Evolutionary conservation across 1,139 yeast species (phyloP), one percentile per base, ranked within the genome.

Genomic region (Nakaseomyces bracarensis): DNA sequence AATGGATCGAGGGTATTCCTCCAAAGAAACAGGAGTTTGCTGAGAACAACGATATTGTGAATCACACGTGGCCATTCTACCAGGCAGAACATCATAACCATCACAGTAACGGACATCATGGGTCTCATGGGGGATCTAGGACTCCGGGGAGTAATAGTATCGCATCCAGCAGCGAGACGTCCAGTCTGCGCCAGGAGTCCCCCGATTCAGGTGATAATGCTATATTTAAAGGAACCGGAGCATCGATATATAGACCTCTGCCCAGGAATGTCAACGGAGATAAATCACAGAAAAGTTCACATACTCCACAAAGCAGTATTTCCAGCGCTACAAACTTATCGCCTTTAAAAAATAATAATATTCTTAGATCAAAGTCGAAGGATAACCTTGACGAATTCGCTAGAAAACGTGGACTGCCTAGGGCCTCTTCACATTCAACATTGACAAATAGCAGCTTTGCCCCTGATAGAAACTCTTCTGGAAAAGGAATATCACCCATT

Each of bases 1-100:
- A 91, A 50, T 91, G 98, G 97, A 98, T 97, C 2, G 98, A 93
- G 56, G 98, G 96, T 1, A 87, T 89, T 21, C 98, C 98, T 0
- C 96, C 97, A 0, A 85, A 83, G 57, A 77, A 78, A 54, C 68
- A 69, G 20, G 81, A 77, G 19, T 79, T 75, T 47, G 60, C 63
- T 22, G 98, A 91, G 55, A 61, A 72, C 20, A 75, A 74, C 48
- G 83, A 77, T 45, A 61, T 89, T 11, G 72, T 85, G 27, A 74
- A 76, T 43, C 97, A 91, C 58, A 79, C 85, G 4, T 91, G 98
- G 98, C 94, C 95, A 1, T 87, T 91, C 60, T 91, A 79, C 67
- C 74, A 75, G 41, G 54, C 50, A 3, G 54, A 54, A 18, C 43
- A 51, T 23, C 3, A 31, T 19, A 22, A 31, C 35, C 35, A 31